Percentiles rank a stretch among this genome's conserved stretches.
Evolutionary conservation across 140 eudicot genomes (phyloP).

Genomic region (Eryngium alpinum): DNA sequence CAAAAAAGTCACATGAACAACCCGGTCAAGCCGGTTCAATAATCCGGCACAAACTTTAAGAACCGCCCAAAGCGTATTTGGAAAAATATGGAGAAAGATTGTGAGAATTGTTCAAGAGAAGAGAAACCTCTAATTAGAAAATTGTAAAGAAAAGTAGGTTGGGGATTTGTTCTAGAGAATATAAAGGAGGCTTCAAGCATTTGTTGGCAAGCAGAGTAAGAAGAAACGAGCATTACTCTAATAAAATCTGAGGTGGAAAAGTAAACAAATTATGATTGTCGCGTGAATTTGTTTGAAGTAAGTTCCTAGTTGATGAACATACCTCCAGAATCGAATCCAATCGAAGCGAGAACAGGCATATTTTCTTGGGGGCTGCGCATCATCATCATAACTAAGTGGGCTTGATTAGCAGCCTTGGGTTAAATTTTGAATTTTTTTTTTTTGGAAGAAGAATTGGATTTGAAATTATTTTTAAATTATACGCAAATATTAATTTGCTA

Average conservation of each 20-base stretch:
- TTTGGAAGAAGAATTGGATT: too few species aligned
- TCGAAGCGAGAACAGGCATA: conserved; percentile 28
- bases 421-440: too few species aligned
- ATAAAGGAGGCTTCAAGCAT: conserved; percentile 39
- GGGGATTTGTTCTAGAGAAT: conserved; percentile 37
- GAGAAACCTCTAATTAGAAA: conserved; percentile 43
- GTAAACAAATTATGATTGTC: conserved; percentile 22
- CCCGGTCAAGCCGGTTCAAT: conserved; percentile 32
- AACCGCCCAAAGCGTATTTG: conserved; percentile 41
- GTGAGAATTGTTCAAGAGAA: conserved; percentile 21
- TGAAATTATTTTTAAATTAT: too few species aligned
- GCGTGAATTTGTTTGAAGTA: conserved; percentile 41
- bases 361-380: conserved; percentile 27
- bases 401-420: too few species aligned
- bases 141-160: conserved; percentile 48
- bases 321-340: conserved; percentile 31
- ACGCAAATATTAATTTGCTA: too few species aligned
- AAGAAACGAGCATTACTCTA: conserved; percentile 36
- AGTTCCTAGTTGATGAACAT: conserved; percentile 36
- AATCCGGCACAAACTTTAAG: conserved; percentile 42
- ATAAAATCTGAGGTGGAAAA: conserved; percentile 42
- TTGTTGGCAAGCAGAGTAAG: conserved; percentile 43
- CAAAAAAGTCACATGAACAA: conserved; percentile 27
- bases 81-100: conserved; percentile 33
- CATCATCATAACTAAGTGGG: too few species aligned